Conservation (phyloP, 805 yeast genomes). For the Maudiozyma serrabonitensis region DNA sequence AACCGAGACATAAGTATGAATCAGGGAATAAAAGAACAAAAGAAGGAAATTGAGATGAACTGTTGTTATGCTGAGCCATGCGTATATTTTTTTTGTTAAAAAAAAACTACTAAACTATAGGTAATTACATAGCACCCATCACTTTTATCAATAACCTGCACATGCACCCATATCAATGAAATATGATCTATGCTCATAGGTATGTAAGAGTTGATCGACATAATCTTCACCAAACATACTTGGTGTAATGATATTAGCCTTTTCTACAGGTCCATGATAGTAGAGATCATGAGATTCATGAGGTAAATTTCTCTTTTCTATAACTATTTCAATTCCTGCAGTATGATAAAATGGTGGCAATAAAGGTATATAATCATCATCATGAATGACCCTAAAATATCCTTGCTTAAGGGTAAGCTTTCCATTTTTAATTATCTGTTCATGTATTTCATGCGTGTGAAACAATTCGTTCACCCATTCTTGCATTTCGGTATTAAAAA, state of each 20-base stretch:
- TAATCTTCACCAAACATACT: neutral
- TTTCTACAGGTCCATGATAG: slow-evolving; percentile 16
- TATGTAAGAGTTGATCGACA: slow-evolving; percentile 20
- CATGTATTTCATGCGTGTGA: slow-evolving; percentile 29
- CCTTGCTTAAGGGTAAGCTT: slow-evolving; percentile 29
- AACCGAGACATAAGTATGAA: neutral
- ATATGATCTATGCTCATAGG: slow-evolving; percentile 32
- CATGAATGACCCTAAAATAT: slow-evolving; percentile 46
- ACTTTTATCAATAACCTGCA: slow-evolving; percentile 9
- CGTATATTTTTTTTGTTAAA: too few species aligned
- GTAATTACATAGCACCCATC: neutral
- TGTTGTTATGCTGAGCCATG: too few species aligned
- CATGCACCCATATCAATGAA: slow-evolving; percentile 30
- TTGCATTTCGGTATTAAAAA: slow-evolving; percentile 46
- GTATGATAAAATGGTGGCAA: slow-evolving; percentile 47
- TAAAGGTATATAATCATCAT: slow-evolving; percentile 48
- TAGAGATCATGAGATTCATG: slow-evolving; percentile 21
- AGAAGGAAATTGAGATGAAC: neutral
- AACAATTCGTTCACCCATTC: slow-evolving; percentile 45
- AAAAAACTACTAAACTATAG: neutral
- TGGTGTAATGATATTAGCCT: neutral
- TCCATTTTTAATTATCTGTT: slow-evolving; percentile 14
- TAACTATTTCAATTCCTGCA: slow-evolving; percentile 43
- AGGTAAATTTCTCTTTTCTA: slow-evolving; percentile 31
- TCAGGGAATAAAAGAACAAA: neutral